Percentiles rank a stretch among this genome's conserved stretches.
Evolutionary conservation across 345 rosid genomes (phyloP).

Genomic region (Rhodamnia rubescens): DNA sequence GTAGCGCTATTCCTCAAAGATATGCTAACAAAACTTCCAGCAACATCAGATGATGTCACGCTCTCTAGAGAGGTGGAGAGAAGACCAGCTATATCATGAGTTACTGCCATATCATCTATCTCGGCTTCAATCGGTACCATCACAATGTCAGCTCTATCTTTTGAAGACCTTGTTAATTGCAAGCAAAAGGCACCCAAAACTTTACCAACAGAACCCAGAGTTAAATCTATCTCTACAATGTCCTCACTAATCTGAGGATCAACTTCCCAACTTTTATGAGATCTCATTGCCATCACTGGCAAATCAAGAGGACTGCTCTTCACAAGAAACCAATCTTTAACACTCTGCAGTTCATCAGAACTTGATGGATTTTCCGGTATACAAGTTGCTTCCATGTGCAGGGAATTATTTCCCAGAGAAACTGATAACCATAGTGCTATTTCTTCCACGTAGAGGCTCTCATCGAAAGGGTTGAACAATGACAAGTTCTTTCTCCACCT

Average conservation of each 20-base stretch:
- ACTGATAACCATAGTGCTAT: constrained; percentile 42
- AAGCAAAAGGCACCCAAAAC: constrained; percentile 41
- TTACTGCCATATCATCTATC: constrained; percentile 12
- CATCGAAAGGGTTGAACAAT: constrained; percentile 52
- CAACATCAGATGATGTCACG: constrained; percentile 18
- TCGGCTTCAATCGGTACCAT: constrained; percentile 50
- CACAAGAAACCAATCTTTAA: constrained; percentile 45
- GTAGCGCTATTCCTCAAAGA: constrained; percentile 39
- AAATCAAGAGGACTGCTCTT: constrained; percentile 21
- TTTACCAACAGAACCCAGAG: constrained; percentile 30
- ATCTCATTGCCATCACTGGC: constrained; percentile 39
- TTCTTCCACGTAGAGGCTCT: constrained; percentile 38
- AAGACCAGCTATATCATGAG: constrained; percentile 11
- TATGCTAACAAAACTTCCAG: constrained; percentile 21
- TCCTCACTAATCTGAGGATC: constrained; percentile 20
- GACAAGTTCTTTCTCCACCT: constrained; percentile 40
- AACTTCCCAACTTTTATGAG: constrained; percentile 44
- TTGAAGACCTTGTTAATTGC: constrained; percentile 37
- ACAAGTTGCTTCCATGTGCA: constrained; percentile 42
- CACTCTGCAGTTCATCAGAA: constrained; percentile 9
- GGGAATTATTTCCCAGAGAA: constrained; percentile 35
- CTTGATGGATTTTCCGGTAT: constrained; percentile 10
- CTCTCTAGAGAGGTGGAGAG: constrained; percentile 34
- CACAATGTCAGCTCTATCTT: constrained; percentile 27
- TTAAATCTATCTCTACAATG: constrained; percentile 42